phyloP scores from a whole-genome alignment of 2,329 filamentous ascomycete genomes.

The Xylariales sp. region DNA sequence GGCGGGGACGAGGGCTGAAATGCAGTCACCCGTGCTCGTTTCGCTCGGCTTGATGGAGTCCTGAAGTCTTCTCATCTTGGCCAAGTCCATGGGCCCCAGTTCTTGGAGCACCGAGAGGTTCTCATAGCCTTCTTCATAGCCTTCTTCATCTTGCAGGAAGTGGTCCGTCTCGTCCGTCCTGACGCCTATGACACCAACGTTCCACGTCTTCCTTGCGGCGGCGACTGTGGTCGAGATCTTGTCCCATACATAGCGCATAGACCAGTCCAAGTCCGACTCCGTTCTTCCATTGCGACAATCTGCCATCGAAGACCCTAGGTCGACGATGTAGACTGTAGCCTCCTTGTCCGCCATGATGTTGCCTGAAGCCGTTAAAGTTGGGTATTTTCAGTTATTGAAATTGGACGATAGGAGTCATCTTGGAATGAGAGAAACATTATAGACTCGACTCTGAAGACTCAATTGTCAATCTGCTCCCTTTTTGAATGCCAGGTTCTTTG shows the following conservation, averaged over 20 bases:
- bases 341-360: slow-evolving; percentile 85
- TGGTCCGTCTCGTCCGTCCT: slow-evolving; percentile 76
- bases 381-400: neutral
- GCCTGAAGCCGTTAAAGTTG: neutral
- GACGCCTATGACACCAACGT: slow-evolving; percentile 75
- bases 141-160: slow-evolving; percentile 60
- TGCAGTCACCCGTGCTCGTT: slow-evolving; percentile 70
- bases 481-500: no score
- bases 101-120: slow-evolving; percentile 79
- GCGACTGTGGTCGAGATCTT: slow-evolving; percentile 72
- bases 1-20: slow-evolving; percentile 83
- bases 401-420: neutral
- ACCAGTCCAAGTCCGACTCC: slow-evolving; percentile 82
- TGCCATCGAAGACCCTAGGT: slow-evolving; percentile 82
- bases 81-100: slow-evolving; percentile 56
- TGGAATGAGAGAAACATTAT: no score
- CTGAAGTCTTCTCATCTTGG: slow-evolving; percentile 62
- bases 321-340: slow-evolving; percentile 86
- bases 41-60: slow-evolving; percentile 60
- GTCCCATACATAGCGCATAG: slow-evolving; percentile 92
- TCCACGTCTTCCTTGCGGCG: slow-evolving; percentile 65
- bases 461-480: no score
- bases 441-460: no score
- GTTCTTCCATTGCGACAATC: slow-evolving; percentile 63
- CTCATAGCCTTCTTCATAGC: slow-evolving; percentile 75